A percentile compares a stretch with the other conserved stretches of the same genome.
These are phyloP conservation scores for Basidioascus undulatus DNA, from an alignment of 768 basidiomycete species.

Conservation along the genomic window DNA sequence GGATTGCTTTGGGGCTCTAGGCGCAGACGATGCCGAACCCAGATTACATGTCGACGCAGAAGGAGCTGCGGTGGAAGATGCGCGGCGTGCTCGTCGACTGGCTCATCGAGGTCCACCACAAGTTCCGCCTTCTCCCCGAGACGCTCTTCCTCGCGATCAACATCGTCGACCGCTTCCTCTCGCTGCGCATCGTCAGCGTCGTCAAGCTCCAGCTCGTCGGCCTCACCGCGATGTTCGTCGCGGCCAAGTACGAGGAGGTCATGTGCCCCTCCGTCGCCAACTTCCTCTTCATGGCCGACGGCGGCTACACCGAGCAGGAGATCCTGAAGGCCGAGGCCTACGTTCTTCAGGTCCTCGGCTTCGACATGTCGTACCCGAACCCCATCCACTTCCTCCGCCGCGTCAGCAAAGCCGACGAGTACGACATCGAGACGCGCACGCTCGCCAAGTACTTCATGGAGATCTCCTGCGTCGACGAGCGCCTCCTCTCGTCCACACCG, in stretches of 20 bases:
- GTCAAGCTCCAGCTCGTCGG: constrained; percentile 78
- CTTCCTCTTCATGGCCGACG: constrained; percentile 55
- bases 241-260: constrained; percentile 82
- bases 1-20: no score
- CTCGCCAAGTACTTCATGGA: constrained; percentile 80
- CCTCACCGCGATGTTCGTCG: constrained; percentile 60
- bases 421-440: constrained; percentile 61
- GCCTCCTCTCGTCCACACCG: constrained; percentile 47
- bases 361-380: constrained; percentile 65
- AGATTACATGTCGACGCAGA: constrained; percentile 62
- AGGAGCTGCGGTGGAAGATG: constrained; percentile 69
- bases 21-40: constrained; percentile 53
- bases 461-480: constrained; percentile 56
- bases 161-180: constrained; percentile 46
- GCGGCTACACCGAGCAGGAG: constrained; percentile 48
- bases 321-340: constrained; percentile 76
- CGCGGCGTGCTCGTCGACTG: constrained; percentile 75
- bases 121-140: constrained; percentile 66
- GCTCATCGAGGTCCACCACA: constrained; percentile 72
- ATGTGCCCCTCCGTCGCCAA: constrained; percentile 61
- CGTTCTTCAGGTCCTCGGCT: constrained; percentile 59
- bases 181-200: constrained; percentile 45
- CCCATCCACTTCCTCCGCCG: constrained; percentile 72
- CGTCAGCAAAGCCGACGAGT: constrained; percentile 79
- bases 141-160: constrained; percentile 76